Conservation (phyloP, 768 basidiomycete genomes). For the Panaeolus papilionaceus region DNA sequence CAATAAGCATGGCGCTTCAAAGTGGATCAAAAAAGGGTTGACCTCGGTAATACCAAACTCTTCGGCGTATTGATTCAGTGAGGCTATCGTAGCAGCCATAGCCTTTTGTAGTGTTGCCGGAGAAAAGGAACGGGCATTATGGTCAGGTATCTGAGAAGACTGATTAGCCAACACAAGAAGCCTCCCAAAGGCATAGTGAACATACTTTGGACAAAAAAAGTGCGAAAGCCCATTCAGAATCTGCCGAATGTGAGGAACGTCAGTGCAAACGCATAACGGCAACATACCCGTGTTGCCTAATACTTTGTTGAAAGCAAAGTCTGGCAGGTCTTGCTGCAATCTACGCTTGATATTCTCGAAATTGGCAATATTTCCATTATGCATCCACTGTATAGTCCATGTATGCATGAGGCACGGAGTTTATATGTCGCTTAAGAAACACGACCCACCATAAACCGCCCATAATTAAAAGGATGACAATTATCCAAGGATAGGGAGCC, state of each 20-base stretch:
- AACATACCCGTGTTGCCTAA: conserved; percentile 88
- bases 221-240: conserved; percentile 98
- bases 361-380: conserved; percentile 92
- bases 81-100: conserved; percentile 87
- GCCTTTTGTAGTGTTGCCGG: conserved; percentile 76
- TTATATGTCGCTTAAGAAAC: conserved; percentile 2
- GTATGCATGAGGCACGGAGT: conserved; percentile 10
- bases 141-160: conserved; percentile 71
- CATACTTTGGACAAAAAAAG: conserved; percentile 83
- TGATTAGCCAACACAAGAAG: conserved; percentile 7
- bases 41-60: conserved; percentile 79
- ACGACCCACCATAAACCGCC: conserved; percentile 82
- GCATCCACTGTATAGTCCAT: conserved; percentile 78
- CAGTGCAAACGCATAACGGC: background rate
- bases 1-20: background rate
- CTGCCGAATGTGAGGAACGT: conserved; percentile 40
- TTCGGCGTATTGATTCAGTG: conserved; percentile 78
- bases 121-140: conserved; percentile 77
- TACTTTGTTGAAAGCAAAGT: conserved; percentile 86
- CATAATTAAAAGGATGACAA: conserved; percentile 93
- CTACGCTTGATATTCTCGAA: conserved; percentile 83
- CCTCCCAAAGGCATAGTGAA: conserved; percentile 6
- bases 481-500: conserved; percentile 93
- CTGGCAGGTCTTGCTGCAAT: conserved; percentile 76
- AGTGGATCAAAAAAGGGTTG: conserved; percentile 21